phyloP scores from a whole-genome alignment of 2,329 filamentous ascomycete species.

The Neofusicoccum parvum region DNA sequence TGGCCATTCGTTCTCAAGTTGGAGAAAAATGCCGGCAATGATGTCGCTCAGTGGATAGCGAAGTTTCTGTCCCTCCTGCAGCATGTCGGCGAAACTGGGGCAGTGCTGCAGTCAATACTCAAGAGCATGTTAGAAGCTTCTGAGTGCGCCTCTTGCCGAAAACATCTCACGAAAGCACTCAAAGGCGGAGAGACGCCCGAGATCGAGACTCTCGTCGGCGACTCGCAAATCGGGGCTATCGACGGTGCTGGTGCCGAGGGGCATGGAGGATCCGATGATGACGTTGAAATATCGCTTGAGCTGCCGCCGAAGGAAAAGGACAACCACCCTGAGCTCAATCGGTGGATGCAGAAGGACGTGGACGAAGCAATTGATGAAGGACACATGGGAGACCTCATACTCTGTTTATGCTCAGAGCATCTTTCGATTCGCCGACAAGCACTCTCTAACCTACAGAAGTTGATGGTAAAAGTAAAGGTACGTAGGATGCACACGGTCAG shows the following conservation, averaged over 20 bases:
- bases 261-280: background rate
- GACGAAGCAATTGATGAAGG: slow-evolving; percentile 81
- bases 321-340: slow-evolving; percentile 51
- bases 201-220: background rate
- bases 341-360: slow-evolving; percentile 75
- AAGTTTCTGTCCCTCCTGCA: slow-evolving; percentile 39
- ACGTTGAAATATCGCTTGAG: slow-evolving; percentile 27
- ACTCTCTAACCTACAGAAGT: slow-evolving; percentile 67
- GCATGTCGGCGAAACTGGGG: slow-evolving; percentile 39
- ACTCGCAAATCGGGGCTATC: background rate
- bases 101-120: slow-evolving; percentile 24
- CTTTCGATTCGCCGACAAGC: slow-evolving; percentile 79
- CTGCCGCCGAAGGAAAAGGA: slow-evolving; percentile 44
- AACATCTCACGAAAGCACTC: slow-evolving; percentile 40
- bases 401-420: slow-evolving; percentile 75
- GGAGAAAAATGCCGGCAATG: slow-evolving; percentile 23
- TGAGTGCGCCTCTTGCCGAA: slow-evolving; percentile 25
- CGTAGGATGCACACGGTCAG: slow-evolving; percentile 16
- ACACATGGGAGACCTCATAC: slow-evolving; percentile 68
- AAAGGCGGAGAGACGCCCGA: slow-evolving; percentile 31
- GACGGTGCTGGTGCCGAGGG: background rate
- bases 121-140: background rate
- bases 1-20: slow-evolving; percentile 46
- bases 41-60: slow-evolving; percentile 39
- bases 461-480: slow-evolving; percentile 54